Evolutionary conservation across 2,329 filamentous ascomycete genomes (phyloP).

Genomic region (Bipolaris cookei): DNA sequence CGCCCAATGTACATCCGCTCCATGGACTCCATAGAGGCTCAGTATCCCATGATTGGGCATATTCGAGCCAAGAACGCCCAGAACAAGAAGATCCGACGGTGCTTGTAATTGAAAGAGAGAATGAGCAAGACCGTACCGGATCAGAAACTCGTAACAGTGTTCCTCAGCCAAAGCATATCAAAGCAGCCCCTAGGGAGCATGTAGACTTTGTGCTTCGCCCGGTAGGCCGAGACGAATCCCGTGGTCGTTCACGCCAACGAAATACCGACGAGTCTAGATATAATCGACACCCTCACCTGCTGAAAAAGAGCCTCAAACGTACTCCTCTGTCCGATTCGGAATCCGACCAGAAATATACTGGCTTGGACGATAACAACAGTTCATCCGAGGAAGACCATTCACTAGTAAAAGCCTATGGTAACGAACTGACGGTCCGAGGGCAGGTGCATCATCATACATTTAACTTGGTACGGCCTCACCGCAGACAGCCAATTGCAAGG

Average conservation of each 20-base stretch:
- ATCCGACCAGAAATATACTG: slow-evolving; percentile 13
- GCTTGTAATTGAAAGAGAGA: slow-evolving; percentile 6
- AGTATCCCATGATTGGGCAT: slow-evolving; percentile 40
- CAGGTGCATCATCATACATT: slow-evolving; percentile 47
- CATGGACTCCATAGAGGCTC: slow-evolving; percentile 20
- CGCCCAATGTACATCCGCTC: slow-evolving; percentile 6
- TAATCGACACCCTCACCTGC: slow-evolving; percentile 21
- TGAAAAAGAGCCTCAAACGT: slow-evolving; percentile 13
- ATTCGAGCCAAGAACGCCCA: slow-evolving; percentile 9
- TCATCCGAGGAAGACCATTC: slow-evolving; percentile 31
- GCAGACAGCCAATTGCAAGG: slow-evolving; percentile 70
- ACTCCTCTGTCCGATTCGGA: slow-evolving; percentile 11
- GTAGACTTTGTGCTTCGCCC: slow-evolving; percentile 42
- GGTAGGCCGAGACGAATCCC: slow-evolving; percentile 30
- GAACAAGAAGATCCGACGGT: slow-evolving; percentile 4
- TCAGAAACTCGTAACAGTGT: slow-evolving; percentile 30
- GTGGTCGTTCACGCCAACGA: slow-evolving; percentile 30
- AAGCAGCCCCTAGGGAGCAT: slow-evolving; percentile 34
- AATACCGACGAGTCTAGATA: slow-evolving; percentile 5
- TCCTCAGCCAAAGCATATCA: slow-evolving; percentile 29
- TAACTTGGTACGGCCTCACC: slow-evolving; percentile 55
- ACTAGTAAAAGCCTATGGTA: slow-evolving; percentile 21
- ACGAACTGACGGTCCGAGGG: slow-evolving; percentile 30
- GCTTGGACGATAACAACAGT: slow-evolving; percentile 18
- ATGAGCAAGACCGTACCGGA: slow-evolving; percentile 12